A percentile compares a stretch with the other conserved stretches of the same genome.
Evolutionary conservation across 2,329 filamentous ascomycete genomes (phyloP).

Genomic region (Exophiala sp.): DNA sequence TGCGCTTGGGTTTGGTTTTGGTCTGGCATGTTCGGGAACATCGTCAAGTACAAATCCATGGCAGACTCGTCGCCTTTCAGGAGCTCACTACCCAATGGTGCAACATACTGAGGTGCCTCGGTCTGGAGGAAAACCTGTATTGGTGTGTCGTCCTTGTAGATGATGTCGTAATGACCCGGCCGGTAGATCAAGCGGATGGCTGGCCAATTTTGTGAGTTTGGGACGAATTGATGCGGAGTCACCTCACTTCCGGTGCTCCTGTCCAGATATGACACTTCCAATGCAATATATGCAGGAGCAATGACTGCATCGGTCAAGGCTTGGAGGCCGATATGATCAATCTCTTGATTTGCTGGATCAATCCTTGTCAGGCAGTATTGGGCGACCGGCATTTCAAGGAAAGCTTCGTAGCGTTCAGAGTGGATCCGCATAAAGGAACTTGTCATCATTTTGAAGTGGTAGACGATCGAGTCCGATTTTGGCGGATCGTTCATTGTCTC

Average conservation of each 20-base stretch:
- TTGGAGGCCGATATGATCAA: conserved; percentile 81
- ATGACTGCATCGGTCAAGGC: conserved; percentile 73
- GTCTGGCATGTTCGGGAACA: conserved; percentile 44
- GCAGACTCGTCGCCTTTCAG: conserved; percentile 11
- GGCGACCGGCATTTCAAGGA: conserved; percentile 59
- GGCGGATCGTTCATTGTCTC: conserved; percentile 67
- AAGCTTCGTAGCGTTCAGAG: conserved; percentile 62
- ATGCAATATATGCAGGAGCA: conserved; percentile 67
- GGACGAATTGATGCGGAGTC: conserved; percentile 45
- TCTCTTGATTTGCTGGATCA: conserved; percentile 71
- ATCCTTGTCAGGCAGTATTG: conserved; percentile 66
- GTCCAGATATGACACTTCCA: conserved; percentile 89
- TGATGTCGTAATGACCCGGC: conserved; percentile 87
- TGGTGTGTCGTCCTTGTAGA: conserved; percentile 58
- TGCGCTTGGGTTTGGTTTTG: conserved; percentile 27
- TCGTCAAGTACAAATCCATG: conserved; percentile 2
- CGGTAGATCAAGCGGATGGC: conserved; percentile 63
- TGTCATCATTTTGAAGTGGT: conserved; percentile 74
- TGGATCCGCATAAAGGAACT: conserved; percentile 78
- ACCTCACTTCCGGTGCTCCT: conserved; percentile 71
- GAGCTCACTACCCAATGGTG: conserved; percentile 1
- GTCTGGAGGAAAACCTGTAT: conserved; percentile 25
- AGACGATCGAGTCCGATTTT: conserved; percentile 70
- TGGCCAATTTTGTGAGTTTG: conserved; percentile 43
- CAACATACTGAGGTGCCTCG: conserved; percentile 16